These are phyloP conservation scores for Royoungia palumana DNA, from an alignment of 768 basidiomycete genomes.

Conservation along the genomic window DNA sequence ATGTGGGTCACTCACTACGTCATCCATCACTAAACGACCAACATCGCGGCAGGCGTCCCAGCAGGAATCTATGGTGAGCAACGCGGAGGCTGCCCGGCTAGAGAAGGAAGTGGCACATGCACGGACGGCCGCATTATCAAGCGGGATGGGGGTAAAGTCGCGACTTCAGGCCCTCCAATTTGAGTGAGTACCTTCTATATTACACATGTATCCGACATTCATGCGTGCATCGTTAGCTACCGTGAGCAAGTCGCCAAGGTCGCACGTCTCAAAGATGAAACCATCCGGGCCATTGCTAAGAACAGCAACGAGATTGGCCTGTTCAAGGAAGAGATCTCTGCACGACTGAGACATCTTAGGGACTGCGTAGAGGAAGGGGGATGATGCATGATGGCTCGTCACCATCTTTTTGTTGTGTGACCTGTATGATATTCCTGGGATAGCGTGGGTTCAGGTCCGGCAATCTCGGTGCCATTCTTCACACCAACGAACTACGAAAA, in stretches of 20 bases:
- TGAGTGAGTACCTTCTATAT: slow-evolving; percentile 44
- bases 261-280: slow-evolving; percentile 71
- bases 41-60: slow-evolving; percentile 59
- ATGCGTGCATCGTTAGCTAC: slow-evolving; percentile 45
- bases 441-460: not conserved
- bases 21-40: not conserved
- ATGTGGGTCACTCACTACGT: slow-evolving; percentile 45
- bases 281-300: slow-evolving; percentile 76
- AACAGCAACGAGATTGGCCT: slow-evolving; percentile 79
- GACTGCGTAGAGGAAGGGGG: slow-evolving; percentile 60
- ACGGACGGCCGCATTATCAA: slow-evolving; percentile 69
- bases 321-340: slow-evolving; percentile 78
- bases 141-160: slow-evolving; percentile 80
- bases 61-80: slow-evolving; percentile 66
- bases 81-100: slow-evolving; percentile 60
- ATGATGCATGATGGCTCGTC: slow-evolving; percentile 23
- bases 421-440: not conserved
- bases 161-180: slow-evolving; percentile 74
- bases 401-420: not conserved
- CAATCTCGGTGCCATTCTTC: not conserved
- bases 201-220: not conserved
- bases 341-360: slow-evolving; percentile 62
- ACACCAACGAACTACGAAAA: not conserved
- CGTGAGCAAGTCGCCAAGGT: slow-evolving; percentile 78
- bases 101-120: slow-evolving; percentile 75